Base-by-base conservation (phyloP, 2,329 filamentous ascomycete genomes). In the Neonectria magnoliae region DNA sequence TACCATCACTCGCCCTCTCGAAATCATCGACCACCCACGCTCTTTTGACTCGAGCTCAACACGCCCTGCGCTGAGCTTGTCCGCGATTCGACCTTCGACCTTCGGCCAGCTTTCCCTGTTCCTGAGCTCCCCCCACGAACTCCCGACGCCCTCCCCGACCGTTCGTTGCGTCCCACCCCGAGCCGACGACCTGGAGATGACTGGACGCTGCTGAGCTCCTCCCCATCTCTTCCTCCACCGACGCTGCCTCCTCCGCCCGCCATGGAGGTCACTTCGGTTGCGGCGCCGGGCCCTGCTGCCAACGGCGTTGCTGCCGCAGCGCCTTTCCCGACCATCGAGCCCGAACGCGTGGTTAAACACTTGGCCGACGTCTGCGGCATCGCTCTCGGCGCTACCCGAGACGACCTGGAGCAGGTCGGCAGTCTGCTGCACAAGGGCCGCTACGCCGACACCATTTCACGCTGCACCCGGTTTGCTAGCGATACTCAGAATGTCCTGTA, bases 401-500 rank as follows among this genome's bases (percentile, higher is more conserved):
- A 88, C 67, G 95, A 99, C 76, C 88, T 99, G 59, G 90, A 95
- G 78, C 87, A 88, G 68, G 83, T 90, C 16, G 94, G 93, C 67
- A 98, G 93, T 82, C 84, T 99, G 80, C 85, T 99, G 67, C 93
- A 94, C 63, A 85, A 90, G 74, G 81, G 85, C 62, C 88, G 86
- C 71, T 87, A 93, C 71, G 82, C 85, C 58, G 95, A 98, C 73
- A 98, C 96, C 7, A 82, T 97, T 61, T 90, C 94, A 77, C 88
- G 93, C 82, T 98, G 95, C 80, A 89, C 90, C 71, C 91, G 94
- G 74, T 98, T 98, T 80, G 94, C 94, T 63, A 89, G 90, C 66
- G 97, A 99, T 80, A 86, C 91, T 63, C 93, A 97, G 81, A 90
- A 91, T 67, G 93, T 92, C 60, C 84, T 99, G 68, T 98, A 98